These are phyloP conservation scores for Citrus australasica DNA, from an alignment of 345 rosid species.

Conservation along the genomic window DNA sequence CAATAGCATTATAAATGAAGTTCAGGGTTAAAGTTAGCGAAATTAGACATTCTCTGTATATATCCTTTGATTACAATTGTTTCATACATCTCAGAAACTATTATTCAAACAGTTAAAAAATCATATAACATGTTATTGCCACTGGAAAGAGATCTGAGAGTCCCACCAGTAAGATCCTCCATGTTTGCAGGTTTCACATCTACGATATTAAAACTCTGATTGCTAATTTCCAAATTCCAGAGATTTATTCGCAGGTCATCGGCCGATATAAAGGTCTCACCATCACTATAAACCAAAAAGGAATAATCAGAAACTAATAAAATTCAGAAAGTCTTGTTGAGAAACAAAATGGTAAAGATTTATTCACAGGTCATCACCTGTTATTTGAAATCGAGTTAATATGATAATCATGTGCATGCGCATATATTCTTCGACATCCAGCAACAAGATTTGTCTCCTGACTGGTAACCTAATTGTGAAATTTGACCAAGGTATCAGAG, in stretches of 20 bases:
- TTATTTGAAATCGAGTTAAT: constrained; percentile 95
- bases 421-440: constrained; percentile 90
- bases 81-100: neutral
- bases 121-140: neutral
- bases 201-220: constrained; percentile 58
- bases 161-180: constrained; percentile 62
- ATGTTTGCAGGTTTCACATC: constrained; percentile 60
- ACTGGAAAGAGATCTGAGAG: neutral
- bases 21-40: neutral
- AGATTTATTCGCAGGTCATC: constrained; percentile 64
- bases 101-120: neutral
- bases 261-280: constrained; percentile 65
- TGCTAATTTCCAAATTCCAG: constrained; percentile 68
- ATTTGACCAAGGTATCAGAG: constrained; percentile 24
- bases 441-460: constrained; percentile 85
- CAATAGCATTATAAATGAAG: neutral
- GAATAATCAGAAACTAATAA: neutral
- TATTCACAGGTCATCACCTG: constrained; percentile 41
- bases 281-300: constrained; percentile 37
- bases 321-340: neutral
- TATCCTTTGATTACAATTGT: neutral
- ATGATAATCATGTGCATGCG: constrained; percentile 99
- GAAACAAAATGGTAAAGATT: constrained; percentile 8
- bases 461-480: constrained; percentile 68
- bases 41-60: too few species aligned